A percentile compares a stretch with the other conserved stretches of the same genome.
Conservation (phyloP, 805 yeast species). For the Kodamaea kakaduensis region DNA sequence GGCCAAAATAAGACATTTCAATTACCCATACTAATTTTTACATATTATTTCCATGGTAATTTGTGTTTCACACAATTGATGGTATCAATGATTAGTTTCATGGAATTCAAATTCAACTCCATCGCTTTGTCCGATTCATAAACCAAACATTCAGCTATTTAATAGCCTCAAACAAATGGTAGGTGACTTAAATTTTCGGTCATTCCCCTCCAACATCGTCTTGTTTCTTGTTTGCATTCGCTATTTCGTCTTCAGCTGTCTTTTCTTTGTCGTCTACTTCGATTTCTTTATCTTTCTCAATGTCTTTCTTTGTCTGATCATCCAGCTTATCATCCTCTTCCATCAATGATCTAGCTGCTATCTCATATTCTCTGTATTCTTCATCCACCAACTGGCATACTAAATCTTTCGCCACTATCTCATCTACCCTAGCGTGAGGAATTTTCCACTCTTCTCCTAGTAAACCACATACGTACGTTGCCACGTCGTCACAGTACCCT, state of each 20-base stretch:
- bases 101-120: no score
- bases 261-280: constrained; percentile 1
- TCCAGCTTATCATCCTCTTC: constrained; percentile 1
- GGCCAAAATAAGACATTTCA: no score
- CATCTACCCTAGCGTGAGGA: constrained; percentile 25
- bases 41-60: no score
- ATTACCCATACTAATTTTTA: no score
- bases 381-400: constrained; percentile 9
- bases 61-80: no score
- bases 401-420: constrained; percentile 14
- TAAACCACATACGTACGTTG: constrained; percentile 46
- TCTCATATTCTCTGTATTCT: constrained; percentile 13
- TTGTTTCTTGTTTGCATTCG: neutral
- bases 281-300: constrained; percentile 1
- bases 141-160: no score
- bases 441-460: constrained; percentile 29
- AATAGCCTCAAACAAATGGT: no score
- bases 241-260: neutral
- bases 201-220: neutral
- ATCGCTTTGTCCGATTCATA: no score
- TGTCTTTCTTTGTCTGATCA: constrained; percentile 2
- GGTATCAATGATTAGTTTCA: no score
- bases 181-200: no score
- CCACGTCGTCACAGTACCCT: constrained; percentile 83
- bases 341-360: constrained; percentile 4